phyloP scores from a whole-genome alignment of 2,329 filamentous ascomycete species.

The Delphinella strobiligena region DNA sequence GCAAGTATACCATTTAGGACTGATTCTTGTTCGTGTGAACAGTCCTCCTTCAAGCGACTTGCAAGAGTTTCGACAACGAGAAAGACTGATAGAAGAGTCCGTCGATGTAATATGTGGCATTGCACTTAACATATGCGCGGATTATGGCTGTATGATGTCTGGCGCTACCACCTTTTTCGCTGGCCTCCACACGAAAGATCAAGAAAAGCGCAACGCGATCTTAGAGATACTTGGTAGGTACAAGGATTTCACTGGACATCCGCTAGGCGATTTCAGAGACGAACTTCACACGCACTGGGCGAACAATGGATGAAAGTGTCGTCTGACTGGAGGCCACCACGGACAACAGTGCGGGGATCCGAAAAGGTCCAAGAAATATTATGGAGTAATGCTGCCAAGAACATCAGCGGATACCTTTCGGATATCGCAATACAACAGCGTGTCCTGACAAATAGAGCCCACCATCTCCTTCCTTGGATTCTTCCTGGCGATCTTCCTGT shows the following conservation, averaged over 20 bases:
- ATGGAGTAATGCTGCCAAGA: too few relatives aligned
- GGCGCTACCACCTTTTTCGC: slow-evolving; percentile 33
- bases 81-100: slow-evolving; percentile 29
- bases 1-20: slow-evolving; percentile 38
- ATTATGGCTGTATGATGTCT: slow-evolving; percentile 30
- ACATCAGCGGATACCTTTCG: too few relatives aligned
- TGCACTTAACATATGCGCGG: slow-evolving; percentile 29
- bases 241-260: slow-evolving; percentile 26
- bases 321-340: too few relatives aligned
- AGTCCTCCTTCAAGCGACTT: slow-evolving; percentile 35
- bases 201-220: slow-evolving; percentile 22
- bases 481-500: not conserved
- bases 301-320: too few relatives aligned
- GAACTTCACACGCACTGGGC: slow-evolving; percentile 6
- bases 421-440: too few relatives aligned
- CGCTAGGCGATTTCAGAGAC: slow-evolving; percentile 9
- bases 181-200: slow-evolving; percentile 30
- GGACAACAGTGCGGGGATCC: too few relatives aligned
- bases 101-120: slow-evolving; percentile 37
- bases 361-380: too few relatives aligned
- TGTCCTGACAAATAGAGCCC: too few relatives aligned
- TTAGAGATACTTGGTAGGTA: slow-evolving; percentile 22
- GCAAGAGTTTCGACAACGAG: slow-evolving; percentile 29
- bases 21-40: slow-evolving; percentile 38
- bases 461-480: too few relatives aligned